phyloP scores from a whole-genome alignment of 1,284 basidiomycete species.

The Ustilago crameri region DNA sequence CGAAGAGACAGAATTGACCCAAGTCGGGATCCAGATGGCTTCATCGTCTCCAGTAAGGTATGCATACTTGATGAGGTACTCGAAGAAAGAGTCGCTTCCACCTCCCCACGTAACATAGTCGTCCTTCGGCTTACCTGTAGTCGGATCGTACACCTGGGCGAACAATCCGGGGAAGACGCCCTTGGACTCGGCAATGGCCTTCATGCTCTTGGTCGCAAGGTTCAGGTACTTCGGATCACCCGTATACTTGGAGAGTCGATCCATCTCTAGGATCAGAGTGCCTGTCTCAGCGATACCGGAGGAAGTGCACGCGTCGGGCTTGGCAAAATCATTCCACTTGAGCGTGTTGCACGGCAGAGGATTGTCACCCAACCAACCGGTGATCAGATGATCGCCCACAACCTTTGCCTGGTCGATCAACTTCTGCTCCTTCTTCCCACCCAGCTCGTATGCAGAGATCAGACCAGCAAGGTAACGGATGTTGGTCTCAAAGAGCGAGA shows the following conservation, averaged over 20 bases:
- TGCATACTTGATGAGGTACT: conserved; percentile 61
- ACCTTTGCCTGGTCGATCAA: conserved; percentile 57
- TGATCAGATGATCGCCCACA: conserved; percentile 54
- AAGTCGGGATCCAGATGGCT: conserved; percentile 49
- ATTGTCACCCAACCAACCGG: conserved; percentile 54
- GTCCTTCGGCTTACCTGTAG: conserved; percentile 14
- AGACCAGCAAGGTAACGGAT: conserved; percentile 63
- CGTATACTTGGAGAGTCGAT: conserved; percentile 52
- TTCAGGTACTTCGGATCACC: conserved; percentile 49
- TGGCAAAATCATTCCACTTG: conserved; percentile 47
- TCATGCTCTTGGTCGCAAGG: conserved; percentile 49
- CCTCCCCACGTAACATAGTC: conserved; percentile 63
- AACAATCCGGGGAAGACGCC: conserved; percentile 50
- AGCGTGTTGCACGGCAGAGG: conserved; percentile 58
- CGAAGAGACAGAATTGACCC: conserved; percentile 49
- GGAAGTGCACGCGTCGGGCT: conserved; percentile 18
- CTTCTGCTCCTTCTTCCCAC: conserved; percentile 47
- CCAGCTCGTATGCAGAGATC: conserved; percentile 59
- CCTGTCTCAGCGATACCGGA: conserved; percentile 58
- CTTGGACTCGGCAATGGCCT: conserved; percentile 45
- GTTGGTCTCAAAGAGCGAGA: conserved; percentile 63
- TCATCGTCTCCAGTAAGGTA: conserved; percentile 47
- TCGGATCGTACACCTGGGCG: conserved; percentile 35
- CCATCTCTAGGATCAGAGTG: conserved; percentile 59
- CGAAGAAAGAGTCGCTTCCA: conserved; percentile 60